phyloP scores from a whole-genome alignment of 495 filamentous ascomycete genomes.

The Daldinia caldariorum region DNA sequence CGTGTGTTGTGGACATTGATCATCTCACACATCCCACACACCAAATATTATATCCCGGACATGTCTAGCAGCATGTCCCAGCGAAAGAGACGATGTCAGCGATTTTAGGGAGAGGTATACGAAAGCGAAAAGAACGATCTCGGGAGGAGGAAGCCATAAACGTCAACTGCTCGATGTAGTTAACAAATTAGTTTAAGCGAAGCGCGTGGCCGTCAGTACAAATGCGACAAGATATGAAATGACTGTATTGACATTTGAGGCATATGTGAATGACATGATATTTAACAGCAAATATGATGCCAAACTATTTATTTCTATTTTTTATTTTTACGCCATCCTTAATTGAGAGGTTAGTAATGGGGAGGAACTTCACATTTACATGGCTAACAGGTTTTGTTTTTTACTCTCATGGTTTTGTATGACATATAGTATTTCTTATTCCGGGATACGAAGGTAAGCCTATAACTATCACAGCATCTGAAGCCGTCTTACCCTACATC shows the following conservation, averaged over 20 bases:
- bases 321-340: not conserved
- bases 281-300: not conserved
- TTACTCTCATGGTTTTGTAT: not conserved
- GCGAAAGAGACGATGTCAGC: constrained; percentile 33
- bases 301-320: not conserved
- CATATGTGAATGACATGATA: not conserved
- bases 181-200: constrained; percentile 15
- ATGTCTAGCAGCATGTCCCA: constrained; percentile 15
- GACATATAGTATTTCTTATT: not conserved
- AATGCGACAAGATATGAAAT: constrained; percentile 27
- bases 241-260: not conserved
- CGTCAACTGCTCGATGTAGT: constrained; percentile 27
- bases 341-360: not conserved
- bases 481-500: not conserved
- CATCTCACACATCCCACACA: constrained; percentile 2
- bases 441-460: not conserved
- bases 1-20: not conserved
- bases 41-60: constrained; percentile 18
- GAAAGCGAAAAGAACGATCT: constrained; percentile 11
- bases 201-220: constrained; percentile 25
- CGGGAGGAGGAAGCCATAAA: constrained; percentile 3
- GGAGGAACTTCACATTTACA: not conserved
- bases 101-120: constrained; percentile 19
- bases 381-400: not conserved
- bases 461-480: not conserved